These are phyloP conservation scores for Aspergillus sclerotialis DNA, from an alignment of 2,329 filamentous ascomycete genomes.

Conservation along the genomic window DNA sequence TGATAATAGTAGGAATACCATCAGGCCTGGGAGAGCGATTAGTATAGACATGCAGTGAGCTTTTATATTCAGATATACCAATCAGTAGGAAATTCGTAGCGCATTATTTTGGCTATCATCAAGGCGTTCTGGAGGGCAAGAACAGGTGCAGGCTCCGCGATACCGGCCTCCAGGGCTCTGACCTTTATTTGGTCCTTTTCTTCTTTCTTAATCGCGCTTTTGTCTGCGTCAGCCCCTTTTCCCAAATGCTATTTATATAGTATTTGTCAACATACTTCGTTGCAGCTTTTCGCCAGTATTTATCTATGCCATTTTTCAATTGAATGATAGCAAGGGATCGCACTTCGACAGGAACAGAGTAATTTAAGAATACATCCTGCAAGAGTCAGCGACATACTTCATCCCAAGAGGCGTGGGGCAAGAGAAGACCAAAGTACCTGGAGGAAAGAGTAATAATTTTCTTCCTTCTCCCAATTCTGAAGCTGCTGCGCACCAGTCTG, in stretches of 20 bases:
- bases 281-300: conserved; percentile 80
- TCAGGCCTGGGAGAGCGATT: conserved; percentile 33
- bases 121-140: conserved; percentile 84
- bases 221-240: conserved; percentile 10
- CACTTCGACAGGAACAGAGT: conserved; percentile 65
- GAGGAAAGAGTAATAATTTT: conserved; percentile 60
- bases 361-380: conserved; percentile 75
- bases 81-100: conserved; percentile 81
- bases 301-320: conserved; percentile 93
- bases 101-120: conserved; percentile 77
- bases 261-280: conserved; percentile 46
- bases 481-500: conserved; percentile 62
- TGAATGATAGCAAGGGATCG: conserved; percentile 89
- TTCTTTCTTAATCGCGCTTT: conserved; percentile 53
- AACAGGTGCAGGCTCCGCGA: conserved; percentile 66
- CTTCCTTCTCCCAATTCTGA: conserved; percentile 61
- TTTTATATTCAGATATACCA: conserved; percentile 57
- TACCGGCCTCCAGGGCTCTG: conserved; percentile 66
- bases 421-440: conserved; percentile 46
- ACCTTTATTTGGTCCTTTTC: conserved; percentile 73
- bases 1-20: conserved; percentile 49
- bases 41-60: conserved; percentile 4
- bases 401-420: background rate
- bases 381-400: conserved; percentile 5
- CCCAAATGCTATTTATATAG: background rate